Conservation (phyloP, 2,329 filamentous ascomycete genomes). For the Colletotrichum tanaceti region DNA sequence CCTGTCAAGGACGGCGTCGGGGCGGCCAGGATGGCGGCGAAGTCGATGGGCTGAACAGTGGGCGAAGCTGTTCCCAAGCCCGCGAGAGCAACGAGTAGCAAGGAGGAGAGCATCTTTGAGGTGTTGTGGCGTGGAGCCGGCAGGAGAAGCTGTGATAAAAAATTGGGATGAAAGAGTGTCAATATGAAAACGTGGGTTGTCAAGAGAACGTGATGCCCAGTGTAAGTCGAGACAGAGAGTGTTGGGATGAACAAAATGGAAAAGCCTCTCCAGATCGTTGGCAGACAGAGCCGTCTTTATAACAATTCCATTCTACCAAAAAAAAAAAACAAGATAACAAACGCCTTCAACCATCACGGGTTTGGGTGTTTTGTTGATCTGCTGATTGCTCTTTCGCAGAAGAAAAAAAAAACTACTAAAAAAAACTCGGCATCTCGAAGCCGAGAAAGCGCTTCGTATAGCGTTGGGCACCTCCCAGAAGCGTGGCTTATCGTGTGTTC, state of each 20-base stretch:
- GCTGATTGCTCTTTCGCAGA: background rate
- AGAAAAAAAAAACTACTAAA: too few species aligned
- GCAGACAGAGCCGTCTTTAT: conserved; percentile 4
- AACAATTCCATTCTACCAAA: background rate
- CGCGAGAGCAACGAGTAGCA: conserved; percentile 30
- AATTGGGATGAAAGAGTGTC: conserved; percentile 1
- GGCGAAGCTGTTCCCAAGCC: conserved; percentile 29
- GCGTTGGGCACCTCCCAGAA: conserved; percentile 9
- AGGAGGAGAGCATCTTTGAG: conserved; percentile 17
- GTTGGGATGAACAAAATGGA: conserved; percentile 18
- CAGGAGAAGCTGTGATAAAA: too few species aligned
- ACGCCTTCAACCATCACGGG: background rate
- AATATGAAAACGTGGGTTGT: too few species aligned
- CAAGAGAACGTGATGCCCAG: background rate
- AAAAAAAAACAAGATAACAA: too few species aligned
- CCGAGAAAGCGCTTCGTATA: conserved; percentile 24
- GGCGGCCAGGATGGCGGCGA: conserved; percentile 18
- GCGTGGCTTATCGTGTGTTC: background rate
- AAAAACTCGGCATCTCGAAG: conserved; percentile 21
- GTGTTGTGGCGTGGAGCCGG: background rate
- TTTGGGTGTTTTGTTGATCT: background rate
- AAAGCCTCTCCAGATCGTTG: background rate
- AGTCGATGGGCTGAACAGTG: conserved; percentile 17
- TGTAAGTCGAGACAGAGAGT: conserved; percentile 14
- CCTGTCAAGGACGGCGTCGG: conserved; percentile 6